These are phyloP conservation scores for Aspergillus candidus DNA, from an alignment of 2,329 filamentous ascomycete species.

Conservation along the genomic window DNA sequence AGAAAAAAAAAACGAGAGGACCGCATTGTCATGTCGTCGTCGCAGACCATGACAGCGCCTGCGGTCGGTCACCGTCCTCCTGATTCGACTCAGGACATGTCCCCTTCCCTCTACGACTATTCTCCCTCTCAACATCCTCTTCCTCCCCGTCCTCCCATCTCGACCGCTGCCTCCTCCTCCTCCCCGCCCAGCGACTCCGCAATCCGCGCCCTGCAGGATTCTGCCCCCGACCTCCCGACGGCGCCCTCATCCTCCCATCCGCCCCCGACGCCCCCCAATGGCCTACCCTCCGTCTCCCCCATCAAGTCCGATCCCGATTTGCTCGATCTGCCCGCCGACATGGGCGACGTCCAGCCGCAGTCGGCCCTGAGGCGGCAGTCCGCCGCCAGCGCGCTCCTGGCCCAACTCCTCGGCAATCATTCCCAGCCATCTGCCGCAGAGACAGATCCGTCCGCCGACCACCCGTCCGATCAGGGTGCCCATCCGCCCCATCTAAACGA, in stretches of 20 bases:
- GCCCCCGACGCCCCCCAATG: slow-evolving; percentile 21
- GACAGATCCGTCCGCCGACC: slow-evolving; percentile 3
- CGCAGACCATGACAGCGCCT: slow-evolving; percentile 44
- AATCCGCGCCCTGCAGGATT: slow-evolving; percentile 35
- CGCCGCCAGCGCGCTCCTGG: slow-evolving; percentile 37
- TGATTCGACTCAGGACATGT: slow-evolving; percentile 37
- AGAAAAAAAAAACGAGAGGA: slow-evolving; percentile 12
- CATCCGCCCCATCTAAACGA: no score
- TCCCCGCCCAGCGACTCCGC: slow-evolving; percentile 34
- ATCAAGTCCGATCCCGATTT: slow-evolving; percentile 30
- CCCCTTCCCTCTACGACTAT: slow-evolving; percentile 35
- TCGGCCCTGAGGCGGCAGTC: slow-evolving; percentile 34
- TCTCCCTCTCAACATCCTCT: slow-evolving; percentile 21
- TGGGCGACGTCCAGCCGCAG: slow-evolving; percentile 20
- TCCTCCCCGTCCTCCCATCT: slow-evolving; percentile 9
- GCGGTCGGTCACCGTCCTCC: slow-evolving; percentile 41
- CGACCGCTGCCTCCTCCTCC: slow-evolving; percentile 17
- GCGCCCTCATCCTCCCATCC: not conserved
- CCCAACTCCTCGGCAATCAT: slow-evolving; percentile 37
- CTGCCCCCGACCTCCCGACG: slow-evolving; percentile 18
- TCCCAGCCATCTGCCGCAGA: slow-evolving; percentile 17
- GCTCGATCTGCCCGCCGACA: slow-evolving; percentile 12
- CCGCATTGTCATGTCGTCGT: slow-evolving; percentile 40
- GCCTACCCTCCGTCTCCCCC: slow-evolving; percentile 22
- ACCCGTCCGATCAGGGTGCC: no score